Evolutionary conservation across 1,139 yeast species (phyloP), one percentile per base, ranked within the genome.

Genomic region (Sugiyamaella castrensis): DNA sequence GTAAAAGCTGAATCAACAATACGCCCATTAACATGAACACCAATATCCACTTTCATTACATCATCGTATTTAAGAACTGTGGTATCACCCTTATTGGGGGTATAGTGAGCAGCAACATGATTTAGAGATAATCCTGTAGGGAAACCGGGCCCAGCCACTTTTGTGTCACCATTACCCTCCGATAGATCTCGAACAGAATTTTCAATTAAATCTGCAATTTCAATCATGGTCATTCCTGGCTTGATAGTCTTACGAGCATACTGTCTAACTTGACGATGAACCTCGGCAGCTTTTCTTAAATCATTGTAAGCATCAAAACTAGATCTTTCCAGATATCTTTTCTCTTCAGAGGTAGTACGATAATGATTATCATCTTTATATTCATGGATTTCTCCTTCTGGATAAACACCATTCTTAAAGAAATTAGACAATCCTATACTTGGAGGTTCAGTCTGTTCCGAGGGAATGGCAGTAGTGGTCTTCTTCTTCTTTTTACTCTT

Each of bases 1-100:
- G 99, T 94, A 71, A 88, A 92, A 1, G 99, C 98, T 54, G 95
- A 87, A 65, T 92, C 99, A 56, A 92, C 82, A 60, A 92, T 92
- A 60, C 81, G 81, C n/a, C 99, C 99, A 62, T 92, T 87, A 37
- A 92, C 88, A 65, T 94, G 98, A 16, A 92, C 97, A 55, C 99
- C 99, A 63, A 91, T 82, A 67, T 92, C 99, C 33, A 92, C 95
- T 72, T 94, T 94, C 89, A 92, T 82, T 44, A 92, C 96, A 69
- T 92, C 98, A 55, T 87, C 95, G 61, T 87, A 81, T 51, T 77
- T 74, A 58, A 92, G 73, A 1, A 85, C 85, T 8, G 86, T 77
- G 61, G 82, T 87, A 68, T 94, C 98, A 15, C 96, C 96, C 13
- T 95, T 84, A 69, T 92, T 92, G 15, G 99, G 99, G 0, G 98